Conservation (phyloP, 345 rosid species). For the Hevea brasiliensis region DNA sequence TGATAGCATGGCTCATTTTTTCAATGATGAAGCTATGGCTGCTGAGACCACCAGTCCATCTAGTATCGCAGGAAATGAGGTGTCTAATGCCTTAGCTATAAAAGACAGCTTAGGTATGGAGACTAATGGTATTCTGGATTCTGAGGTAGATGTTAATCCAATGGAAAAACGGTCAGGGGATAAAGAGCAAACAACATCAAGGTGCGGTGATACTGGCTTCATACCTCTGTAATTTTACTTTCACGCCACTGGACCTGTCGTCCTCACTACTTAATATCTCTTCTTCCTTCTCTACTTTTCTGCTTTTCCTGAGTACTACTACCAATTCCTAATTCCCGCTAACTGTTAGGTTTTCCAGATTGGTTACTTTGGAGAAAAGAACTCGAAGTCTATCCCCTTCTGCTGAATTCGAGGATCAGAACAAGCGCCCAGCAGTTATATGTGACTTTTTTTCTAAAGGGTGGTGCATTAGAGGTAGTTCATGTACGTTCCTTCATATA, state of each 20-base stretch:
- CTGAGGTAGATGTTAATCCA: conserved; percentile 31
- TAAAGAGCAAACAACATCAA: conserved; percentile 35
- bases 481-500: conserved; percentile 76
- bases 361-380: conserved; percentile 36
- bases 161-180: conserved; percentile 28
- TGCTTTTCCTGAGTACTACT: conserved; percentile 19
- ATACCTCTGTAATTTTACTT: conserved; percentile 13
- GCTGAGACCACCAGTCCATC: conserved; percentile 20
- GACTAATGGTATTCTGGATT: conserved; percentile 20
- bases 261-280: conserved; percentile 16
- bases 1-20: conserved; percentile 16
- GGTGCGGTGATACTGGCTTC: conserved; percentile 45
- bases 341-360: conserved; percentile 52
- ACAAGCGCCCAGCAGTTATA: conserved; percentile 49
- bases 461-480: conserved; percentile 76
- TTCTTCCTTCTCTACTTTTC: conserved; percentile 18
- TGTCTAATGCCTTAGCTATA: conserved; percentile 11
- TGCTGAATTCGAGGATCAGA: conserved; percentile 33
- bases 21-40: conserved; percentile 23
- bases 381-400: conserved; percentile 41
- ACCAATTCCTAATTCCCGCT: conserved; percentile 22
- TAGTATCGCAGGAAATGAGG: conserved; percentile 20
- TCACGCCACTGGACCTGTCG: conserved; percentile 16
- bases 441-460: conserved; percentile 80
- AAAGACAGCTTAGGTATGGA: conserved; percentile 20